Base-by-base conservation (phyloP, 768 basidiomycete species). In the Trametopsis cervina region DNA sequence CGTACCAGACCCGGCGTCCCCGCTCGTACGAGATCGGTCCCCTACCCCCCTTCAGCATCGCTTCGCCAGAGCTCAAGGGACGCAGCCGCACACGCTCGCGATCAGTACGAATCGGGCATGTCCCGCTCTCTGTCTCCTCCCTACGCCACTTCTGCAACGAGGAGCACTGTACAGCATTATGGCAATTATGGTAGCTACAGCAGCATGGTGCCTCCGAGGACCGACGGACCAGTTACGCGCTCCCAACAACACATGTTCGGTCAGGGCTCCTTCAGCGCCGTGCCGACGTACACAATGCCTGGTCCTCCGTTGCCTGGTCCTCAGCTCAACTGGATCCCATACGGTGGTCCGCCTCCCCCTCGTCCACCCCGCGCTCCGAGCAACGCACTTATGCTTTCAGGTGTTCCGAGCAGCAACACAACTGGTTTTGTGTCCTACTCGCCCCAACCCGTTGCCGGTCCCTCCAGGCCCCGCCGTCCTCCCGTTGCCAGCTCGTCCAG, bases 1-100 rank as follows among this genome's bases (percentile, higher is more conserved):
- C 60, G 64, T n/a, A 41, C 58, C 18, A 61, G 65, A n/a, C 48
- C 62, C 12, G n/a, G 44, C 5, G 57, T 61, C 38, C 23, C 59
- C 55, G 12, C 13, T 45, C 29, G 62, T 49, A 26, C 58, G 40
- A 25, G 61, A 55, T 6, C 56, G 50, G 45, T 69, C 4, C 52
- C 55, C 5, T 54, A 51, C 46, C 36, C 45, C 1, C 42, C 49
- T 21, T 40, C 40, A 23, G 38, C 24, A 18, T 39, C 42, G 25
- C 15, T 40, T 18, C 40, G 49, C 9, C 49, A 41, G 13, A 38
- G 23, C 10, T 18, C 40, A 22, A 47, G 37, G 4, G 24, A 21
- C 42, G 35, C 29, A 25, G 7, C 21, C 35, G 26, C 44, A 15
- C 42, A 29, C 20, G 27, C 46, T 6, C 26, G 23, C 27, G 20